Evolutionary conservation across 345 rosid genomes (phyloP), one percentile per base, ranked within the genome.

Genomic region (Stellera chamaejasme): DNA sequence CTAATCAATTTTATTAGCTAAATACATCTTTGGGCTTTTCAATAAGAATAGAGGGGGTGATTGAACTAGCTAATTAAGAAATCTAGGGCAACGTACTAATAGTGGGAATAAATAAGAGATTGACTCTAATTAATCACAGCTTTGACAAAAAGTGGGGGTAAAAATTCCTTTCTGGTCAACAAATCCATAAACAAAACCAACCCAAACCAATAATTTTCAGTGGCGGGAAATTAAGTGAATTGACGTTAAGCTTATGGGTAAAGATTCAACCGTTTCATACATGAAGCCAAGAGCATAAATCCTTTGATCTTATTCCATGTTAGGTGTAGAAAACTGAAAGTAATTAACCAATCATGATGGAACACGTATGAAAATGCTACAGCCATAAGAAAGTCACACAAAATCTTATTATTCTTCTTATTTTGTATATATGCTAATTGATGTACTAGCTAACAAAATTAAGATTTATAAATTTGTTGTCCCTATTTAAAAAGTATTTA

Each of bases 151-250:
- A 23, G 4, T 3, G 9, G 39, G 39, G 39, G 39, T 11, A 48
- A 48, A 11, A 6, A 15, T 10, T 50, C 19, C 50, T 55, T 71
- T 53, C 52, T 19, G 75, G 61, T 62, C 58, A 66, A 56, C 48
- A 28, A 58, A 19, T 6, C 8, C 51, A 26, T 7, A 43, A 43
- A 46, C 50, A 27, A 54, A 27, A 27, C 52, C 56, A 52, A 64
- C 52, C 66, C 53, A 27, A 61, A 59, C 48, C 48, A 60, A 60
- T 48, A 50, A 5, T 13, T 60, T 32, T 60, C 39, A 15, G 49
- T 3, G 39, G 39, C 39, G 7, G 9, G 39, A 32, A 32, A 32
- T 32, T 5, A 60, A 50, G 63, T 60, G n/a, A 52, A 39, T 69
- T 65, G 61, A 56, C 63, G 50, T 47, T 5, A 14, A 14, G 10